Base-by-base conservation (phyloP, 331 rosid species). In the Rhamnella rubrinervis region DNA sequence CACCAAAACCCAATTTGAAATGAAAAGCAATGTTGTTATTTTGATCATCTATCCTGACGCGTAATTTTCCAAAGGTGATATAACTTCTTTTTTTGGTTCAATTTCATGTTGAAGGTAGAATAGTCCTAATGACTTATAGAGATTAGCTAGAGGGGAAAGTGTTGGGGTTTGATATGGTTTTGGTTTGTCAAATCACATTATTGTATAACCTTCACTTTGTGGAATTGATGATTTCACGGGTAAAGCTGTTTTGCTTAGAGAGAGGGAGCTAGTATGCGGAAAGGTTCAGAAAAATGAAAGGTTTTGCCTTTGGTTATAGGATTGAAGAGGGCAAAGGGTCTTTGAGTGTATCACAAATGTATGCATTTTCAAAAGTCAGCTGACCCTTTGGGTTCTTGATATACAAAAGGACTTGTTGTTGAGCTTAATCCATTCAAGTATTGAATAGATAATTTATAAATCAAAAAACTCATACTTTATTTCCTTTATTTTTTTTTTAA, bases 341-440 rank as follows among this genome's bases (percentile, higher is more conserved):
- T 0, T 44, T 16, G 59, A 47, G 31, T 47, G 63, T 63, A 53
- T 55, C 6, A 53, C 69, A 26, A 39, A 47, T 64, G 77, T 38
- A 63, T 55, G 7, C 58, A 19, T 57, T 37, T n/a, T 6, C 19
- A 26, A 41, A 63, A 63, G 31, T 15, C 12, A 50, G 19, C 7
- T 47, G 2, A 37, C 35, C 39, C 59, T 31, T 31, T 72, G 28
- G 35, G 20, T 38, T 73, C 53, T 28, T 65, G 15, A 65, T 57
- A 71, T 66, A 56, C 59, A 52, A 66, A 41, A n/a, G 77, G 38
- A 44, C 10, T 58, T 70, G 74, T 11, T 57, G 56, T 68, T 67
- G 52, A 52, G 72, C n/a, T 53, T 55, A n/a, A 55, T 4, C 16
- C 55, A 63, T n/a, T 41, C 35, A 12, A 20, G 31, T 10, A 17